phyloP scores from a whole-genome alignment of 2,329 filamentous ascomycete genomes.

The Aspergillus neoniger region DNA sequence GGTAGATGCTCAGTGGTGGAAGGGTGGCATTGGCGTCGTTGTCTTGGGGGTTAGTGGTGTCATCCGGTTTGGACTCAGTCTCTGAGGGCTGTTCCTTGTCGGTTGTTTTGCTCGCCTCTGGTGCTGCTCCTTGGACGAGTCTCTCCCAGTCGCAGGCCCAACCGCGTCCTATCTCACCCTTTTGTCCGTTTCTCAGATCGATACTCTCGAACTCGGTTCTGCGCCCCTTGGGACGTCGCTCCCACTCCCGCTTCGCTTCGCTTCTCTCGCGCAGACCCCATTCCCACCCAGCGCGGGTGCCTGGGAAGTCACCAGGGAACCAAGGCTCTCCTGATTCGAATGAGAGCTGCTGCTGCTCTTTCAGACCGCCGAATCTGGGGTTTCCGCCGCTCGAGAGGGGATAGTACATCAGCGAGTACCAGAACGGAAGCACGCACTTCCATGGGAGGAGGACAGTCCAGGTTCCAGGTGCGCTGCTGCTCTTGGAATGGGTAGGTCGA shows the following conservation, averaged over 20 bases:
- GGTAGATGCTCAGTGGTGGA: slow-evolving; percentile 38
- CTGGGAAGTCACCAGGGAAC: slow-evolving; percentile 84
- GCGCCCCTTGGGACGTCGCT: slow-evolving; percentile 77
- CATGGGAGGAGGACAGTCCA: slow-evolving; percentile 89
- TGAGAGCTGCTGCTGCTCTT: slow-evolving; percentile 75
- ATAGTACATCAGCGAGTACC: slow-evolving; percentile 82
- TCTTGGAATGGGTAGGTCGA: slow-evolving; percentile 44
- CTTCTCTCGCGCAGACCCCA: slow-evolving; percentile 73
- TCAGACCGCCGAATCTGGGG: slow-evolving; percentile 77
- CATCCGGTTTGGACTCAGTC: slow-evolving; percentile 13
- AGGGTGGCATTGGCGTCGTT: neutral
- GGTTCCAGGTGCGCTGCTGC: slow-evolving; percentile 60
- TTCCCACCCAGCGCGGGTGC: slow-evolving; percentile 72
- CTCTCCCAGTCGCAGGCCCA: slow-evolving; percentile 82
- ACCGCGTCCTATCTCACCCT: slow-evolving; percentile 79
- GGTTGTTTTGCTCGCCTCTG: slow-evolving; percentile 1
- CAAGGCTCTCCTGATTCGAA: slow-evolving; percentile 78
- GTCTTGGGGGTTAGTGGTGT: slow-evolving; percentile 10
- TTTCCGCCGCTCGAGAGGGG: slow-evolving; percentile 78
- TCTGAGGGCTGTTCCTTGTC: neutral
- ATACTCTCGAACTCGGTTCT: slow-evolving; percentile 73
- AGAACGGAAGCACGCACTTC: slow-evolving; percentile 82
- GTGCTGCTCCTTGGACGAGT: slow-evolving; percentile 53
- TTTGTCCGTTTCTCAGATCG: slow-evolving; percentile 70
- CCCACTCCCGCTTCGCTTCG: slow-evolving; percentile 67